A percentile compares a stretch with the other conserved stretches of the same genome.
These are phyloP conservation scores for Brassica incana DNA, from an alignment of 345 rosid genomes.

Conservation along the genomic window DNA sequence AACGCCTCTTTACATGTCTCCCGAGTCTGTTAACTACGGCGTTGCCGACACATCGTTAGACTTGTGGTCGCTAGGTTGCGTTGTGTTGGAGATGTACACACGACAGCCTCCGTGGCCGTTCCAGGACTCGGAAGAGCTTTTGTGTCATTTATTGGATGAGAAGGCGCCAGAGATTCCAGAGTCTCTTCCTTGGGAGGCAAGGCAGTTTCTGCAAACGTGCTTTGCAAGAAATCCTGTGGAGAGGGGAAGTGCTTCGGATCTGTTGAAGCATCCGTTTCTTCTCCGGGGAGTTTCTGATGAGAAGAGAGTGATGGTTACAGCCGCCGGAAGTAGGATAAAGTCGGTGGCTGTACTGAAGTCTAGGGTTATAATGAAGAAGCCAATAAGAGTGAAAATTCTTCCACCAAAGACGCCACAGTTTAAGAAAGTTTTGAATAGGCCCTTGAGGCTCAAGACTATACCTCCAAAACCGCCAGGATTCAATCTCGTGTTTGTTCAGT, in stretches of 20 bases:
- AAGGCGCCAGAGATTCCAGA: slow-evolving; percentile 13
- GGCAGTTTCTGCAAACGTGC: slow-evolving; percentile 16
- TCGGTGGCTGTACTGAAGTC: too few relatives aligned
- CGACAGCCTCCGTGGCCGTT: slow-evolving; percentile 11
- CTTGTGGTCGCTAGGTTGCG: slow-evolving; percentile 30
- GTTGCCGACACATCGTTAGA: slow-evolving; percentile 8
- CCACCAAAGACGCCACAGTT: slow-evolving; percentile 3
- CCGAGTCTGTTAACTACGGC: slow-evolving; percentile 17
- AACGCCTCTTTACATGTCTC: slow-evolving; percentile 20
- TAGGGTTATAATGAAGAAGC: too few relatives aligned
- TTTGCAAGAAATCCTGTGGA: slow-evolving; percentile 2
- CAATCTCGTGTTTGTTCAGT: not conserved
- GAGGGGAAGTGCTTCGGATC: slow-evolving; percentile 15
- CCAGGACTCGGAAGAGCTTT: not conserved
- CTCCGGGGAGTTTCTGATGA: not conserved
- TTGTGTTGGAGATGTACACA: slow-evolving; percentile 31
- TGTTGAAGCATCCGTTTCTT: slow-evolving; percentile 19
- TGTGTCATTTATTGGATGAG: not conserved
- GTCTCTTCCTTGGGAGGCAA: slow-evolving; percentile 22
- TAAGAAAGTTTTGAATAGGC: too few relatives aligned
- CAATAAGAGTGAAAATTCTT: not conserved
- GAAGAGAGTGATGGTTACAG: not conserved
- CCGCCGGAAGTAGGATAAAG: too few relatives aligned
- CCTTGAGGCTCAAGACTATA: slow-evolving; percentile 13
- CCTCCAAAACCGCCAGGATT: slow-evolving; percentile 10